phyloP scores from a whole-genome alignment of 1,284 basidiomycete genomes.

The Sanghuangporus baumii region DNA sequence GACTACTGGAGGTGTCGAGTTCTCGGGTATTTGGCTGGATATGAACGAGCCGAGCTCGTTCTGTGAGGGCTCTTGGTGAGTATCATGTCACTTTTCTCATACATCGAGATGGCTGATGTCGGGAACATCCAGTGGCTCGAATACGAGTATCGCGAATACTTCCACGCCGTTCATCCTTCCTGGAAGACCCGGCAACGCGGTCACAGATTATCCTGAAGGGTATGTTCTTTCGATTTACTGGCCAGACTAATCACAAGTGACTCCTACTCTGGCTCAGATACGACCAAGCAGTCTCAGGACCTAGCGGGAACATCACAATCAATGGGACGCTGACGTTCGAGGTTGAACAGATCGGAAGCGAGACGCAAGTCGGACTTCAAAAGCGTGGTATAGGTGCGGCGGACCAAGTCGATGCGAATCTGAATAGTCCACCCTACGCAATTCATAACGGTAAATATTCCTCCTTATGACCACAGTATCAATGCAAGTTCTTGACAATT shows the following conservation, averaged over 20 bases:
- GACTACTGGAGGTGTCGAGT: conserved; percentile 44
- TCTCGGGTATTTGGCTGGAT: conserved; percentile 72
- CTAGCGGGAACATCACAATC: conserved; percentile 69
- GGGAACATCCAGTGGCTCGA: conserved; percentile 14
- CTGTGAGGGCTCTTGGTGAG: conserved; percentile 58
- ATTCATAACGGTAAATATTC: conserved; percentile 57
- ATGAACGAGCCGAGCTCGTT: conserved; percentile 70
- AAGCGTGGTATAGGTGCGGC: conserved; percentile 44
- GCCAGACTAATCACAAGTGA: background rate
- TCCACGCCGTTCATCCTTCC: conserved; percentile 20
- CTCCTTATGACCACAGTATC: background rate
- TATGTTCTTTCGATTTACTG: conserved; percentile 21
- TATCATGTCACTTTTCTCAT: background rate
- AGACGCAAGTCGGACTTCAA: conserved; percentile 3
- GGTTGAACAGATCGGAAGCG: conserved; percentile 13
- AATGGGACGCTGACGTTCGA: conserved; percentile 57
- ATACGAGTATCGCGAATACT: conserved; percentile 21
- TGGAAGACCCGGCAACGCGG: conserved; percentile 19
- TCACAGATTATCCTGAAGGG: conserved; percentile 60
- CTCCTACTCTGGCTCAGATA: conserved; percentile 40
- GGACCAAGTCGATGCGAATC: conserved; percentile 37
- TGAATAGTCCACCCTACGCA: conserved; percentile 59
- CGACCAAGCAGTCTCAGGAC: conserved; percentile 53
- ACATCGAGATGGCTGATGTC: background rate
- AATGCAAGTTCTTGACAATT: too few relatives aligned